Evolutionary conservation across 1,284 basidiomycete genomes (phyloP).

Genomic region (Serendipita sp.): DNA sequence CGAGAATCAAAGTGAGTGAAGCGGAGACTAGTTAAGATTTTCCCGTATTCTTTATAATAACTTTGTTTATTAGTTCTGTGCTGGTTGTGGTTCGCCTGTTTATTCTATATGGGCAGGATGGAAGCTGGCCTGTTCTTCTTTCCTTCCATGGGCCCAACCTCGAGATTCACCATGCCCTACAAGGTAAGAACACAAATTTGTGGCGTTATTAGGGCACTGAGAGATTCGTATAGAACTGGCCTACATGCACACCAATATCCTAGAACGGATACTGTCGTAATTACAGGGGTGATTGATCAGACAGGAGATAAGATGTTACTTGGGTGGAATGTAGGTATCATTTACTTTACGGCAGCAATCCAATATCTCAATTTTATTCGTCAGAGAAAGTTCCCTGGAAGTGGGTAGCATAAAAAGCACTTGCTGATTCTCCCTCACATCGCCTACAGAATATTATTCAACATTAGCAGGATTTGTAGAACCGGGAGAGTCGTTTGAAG

Average conservation of each 20-base stretch:
- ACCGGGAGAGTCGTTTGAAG: slow-evolving; percentile 89
- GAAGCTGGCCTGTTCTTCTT: slow-evolving; percentile 73
- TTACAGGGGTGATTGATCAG: slow-evolving; percentile 76
- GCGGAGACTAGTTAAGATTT: slow-evolving; percentile 1
- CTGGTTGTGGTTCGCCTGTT: slow-evolving; percentile 68
- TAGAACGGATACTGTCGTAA: slow-evolving; percentile 80
- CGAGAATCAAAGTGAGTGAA: slow-evolving; percentile 52
- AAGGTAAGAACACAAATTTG: slow-evolving; percentile 29
- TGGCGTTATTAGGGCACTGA: background rate
- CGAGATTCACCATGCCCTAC: slow-evolving; percentile 50
- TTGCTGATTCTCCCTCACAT: slow-evolving; percentile 13
- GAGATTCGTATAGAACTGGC: slow-evolving; percentile 41
- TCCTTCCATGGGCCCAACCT: slow-evolving; percentile 56
- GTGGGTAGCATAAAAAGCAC: slow-evolving; percentile 10
- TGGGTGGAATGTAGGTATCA: slow-evolving; percentile 58
- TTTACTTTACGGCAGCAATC: slow-evolving; percentile 8
- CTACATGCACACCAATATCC: slow-evolving; percentile 84
- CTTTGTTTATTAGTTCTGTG: slow-evolving; percentile 52
- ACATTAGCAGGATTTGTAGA: slow-evolving; percentile 86
- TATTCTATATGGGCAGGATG: slow-evolving; percentile 92
- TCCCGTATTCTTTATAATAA: slow-evolving; percentile 1
- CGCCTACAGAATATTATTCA: slow-evolving; percentile 49
- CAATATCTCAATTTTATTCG: slow-evolving; percentile 1
- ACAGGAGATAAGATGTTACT: slow-evolving; percentile 71
- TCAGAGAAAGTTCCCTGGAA: slow-evolving; percentile 52